Evolutionary conservation across 306 rosid species (phyloP).

Genomic region (Cicer yamashitae): DNA sequence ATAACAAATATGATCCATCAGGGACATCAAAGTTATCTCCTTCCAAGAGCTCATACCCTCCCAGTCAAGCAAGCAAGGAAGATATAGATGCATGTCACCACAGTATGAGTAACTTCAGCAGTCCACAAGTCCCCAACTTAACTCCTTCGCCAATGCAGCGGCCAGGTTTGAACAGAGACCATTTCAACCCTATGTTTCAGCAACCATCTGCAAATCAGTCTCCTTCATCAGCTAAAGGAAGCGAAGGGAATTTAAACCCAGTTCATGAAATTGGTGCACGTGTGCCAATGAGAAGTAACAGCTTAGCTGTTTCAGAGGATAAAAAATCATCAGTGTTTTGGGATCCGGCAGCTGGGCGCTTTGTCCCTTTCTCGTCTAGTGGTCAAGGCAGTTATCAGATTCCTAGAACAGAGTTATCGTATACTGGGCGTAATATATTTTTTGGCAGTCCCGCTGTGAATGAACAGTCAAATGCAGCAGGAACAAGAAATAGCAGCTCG

Average conservation of each 20-base stretch:
- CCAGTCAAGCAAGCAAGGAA: constrained; percentile 78
- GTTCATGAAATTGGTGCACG: constrained; percentile 46
- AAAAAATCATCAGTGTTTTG: constrained; percentile 66
- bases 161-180: constrained; percentile 57
- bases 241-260: constrained; percentile 50
- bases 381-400: constrained; percentile 53
- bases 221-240: constrained; percentile 55
- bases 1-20: constrained; percentile 55
- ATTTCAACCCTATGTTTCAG: constrained; percentile 71
- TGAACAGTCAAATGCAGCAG: constrained; percentile 54
- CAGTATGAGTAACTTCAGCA: constrained; percentile 70
- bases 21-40: constrained; percentile 70
- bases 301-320: constrained; percentile 49
- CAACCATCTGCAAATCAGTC: constrained; percentile 63
- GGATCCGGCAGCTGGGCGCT: constrained; percentile 88
- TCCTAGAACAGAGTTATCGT: constrained; percentile 66
- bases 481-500: constrained; percentile 55
- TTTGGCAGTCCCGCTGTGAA: constrained; percentile 75
- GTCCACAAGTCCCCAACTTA: constrained; percentile 69
- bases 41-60: constrained; percentile 71
- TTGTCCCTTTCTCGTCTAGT: constrained; percentile 66
- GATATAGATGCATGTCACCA: constrained; percentile 62
- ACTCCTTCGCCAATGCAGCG: constrained; percentile 59
- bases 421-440: constrained; percentile 77
- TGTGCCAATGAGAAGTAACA: constrained; percentile 52